Conservation (phyloP, 2,329 filamentous ascomycete species). For the Keithomyces neogunnii region DNA sequence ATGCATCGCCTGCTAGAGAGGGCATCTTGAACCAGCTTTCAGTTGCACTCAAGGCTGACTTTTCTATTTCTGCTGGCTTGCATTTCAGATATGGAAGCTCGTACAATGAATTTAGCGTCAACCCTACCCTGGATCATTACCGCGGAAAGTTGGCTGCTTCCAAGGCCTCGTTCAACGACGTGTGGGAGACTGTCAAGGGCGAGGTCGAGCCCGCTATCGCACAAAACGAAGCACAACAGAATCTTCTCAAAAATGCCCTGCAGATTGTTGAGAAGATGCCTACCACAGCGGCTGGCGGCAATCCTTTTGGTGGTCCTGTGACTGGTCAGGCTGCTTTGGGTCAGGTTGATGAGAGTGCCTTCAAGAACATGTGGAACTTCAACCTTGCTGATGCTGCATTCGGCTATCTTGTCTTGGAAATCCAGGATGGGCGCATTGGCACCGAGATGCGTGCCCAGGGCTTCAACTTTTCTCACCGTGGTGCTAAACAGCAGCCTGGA, state of each 20-base stretch:
- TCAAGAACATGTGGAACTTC: slow-evolving; percentile 99
- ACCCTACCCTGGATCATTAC: slow-evolving; percentile 95
- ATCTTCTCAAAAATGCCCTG: slow-evolving; percentile 80
- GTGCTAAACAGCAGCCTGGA: slow-evolving; percentile 61
- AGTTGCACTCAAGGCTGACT: slow-evolving; percentile 94
- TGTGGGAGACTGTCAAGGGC: slow-evolving; percentile 96
- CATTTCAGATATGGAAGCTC: slow-evolving; percentile 99
- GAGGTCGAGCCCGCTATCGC: slow-evolving; percentile 93
- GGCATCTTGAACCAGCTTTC: slow-evolving; percentile 96
- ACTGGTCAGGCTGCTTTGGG: slow-evolving; percentile 65
- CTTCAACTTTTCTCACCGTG: slow-evolving; percentile 97
- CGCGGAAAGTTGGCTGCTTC: slow-evolving; percentile 96
- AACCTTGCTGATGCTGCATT: slow-evolving; percentile 96
- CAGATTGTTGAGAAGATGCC: slow-evolving; percentile 98
- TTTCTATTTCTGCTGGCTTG: slow-evolving; percentile 92
- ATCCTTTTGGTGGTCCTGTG: slow-evolving; percentile 86
- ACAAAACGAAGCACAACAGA: slow-evolving; percentile 90
- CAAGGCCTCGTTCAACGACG: slow-evolving; percentile 97
- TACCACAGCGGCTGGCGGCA: slow-evolving; percentile 84
- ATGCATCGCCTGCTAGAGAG: slow-evolving; percentile 92
- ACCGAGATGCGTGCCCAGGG: slow-evolving; percentile 98
- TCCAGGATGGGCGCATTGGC: slow-evolving; percentile 90
- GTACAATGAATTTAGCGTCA: slow-evolving; percentile 99
- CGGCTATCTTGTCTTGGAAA: slow-evolving; percentile 88
- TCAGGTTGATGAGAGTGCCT: slow-evolving; percentile 94